A percentile compares a stretch with the other conserved stretches of the same genome.
Conservation (phyloP, 768 basidiomycete genomes). For the Suillus decipiens region DNA sequence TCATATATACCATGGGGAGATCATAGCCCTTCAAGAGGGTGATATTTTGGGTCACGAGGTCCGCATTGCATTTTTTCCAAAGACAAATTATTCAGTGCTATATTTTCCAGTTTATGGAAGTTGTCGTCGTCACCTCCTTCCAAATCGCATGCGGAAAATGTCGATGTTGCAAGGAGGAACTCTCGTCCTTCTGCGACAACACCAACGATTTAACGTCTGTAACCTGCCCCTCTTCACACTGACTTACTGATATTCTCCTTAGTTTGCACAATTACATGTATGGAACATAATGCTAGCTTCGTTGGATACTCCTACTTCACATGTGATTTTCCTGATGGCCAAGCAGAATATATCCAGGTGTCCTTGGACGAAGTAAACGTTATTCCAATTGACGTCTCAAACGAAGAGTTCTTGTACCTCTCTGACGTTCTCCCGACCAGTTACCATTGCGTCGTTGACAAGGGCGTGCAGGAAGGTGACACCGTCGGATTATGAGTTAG, state of each 20-base stretch:
- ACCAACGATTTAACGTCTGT: slow-evolving; percentile 66
- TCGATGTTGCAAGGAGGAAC: slow-evolving; percentile 70
- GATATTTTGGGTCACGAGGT: slow-evolving; percentile 79
- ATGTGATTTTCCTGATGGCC: slow-evolving; percentile 72
- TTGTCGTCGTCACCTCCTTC: slow-evolving; percentile 82
- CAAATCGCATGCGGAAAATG: slow-evolving; percentile 77
- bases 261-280: slow-evolving; percentile 61
- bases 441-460: slow-evolving; percentile 75
- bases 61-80: slow-evolving; percentile 8
- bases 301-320: slow-evolving; percentile 74
- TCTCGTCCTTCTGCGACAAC: slow-evolving; percentile 72
- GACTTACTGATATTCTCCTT: background rate
- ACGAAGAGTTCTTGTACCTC: slow-evolving; percentile 61
- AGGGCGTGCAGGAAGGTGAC: slow-evolving; percentile 71
- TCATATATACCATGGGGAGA: slow-evolving; percentile 71
- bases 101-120: too few relatives aligned
- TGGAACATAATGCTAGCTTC: slow-evolving; percentile 68
- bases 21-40: slow-evolving; percentile 65
- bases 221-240: slow-evolving; percentile 14
- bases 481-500: slow-evolving; percentile 69
- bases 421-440: slow-evolving; percentile 70
- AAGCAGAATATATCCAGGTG: slow-evolving; percentile 75
- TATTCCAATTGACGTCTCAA: slow-evolving; percentile 62
- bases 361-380: slow-evolving; percentile 72
- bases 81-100: background rate